A percentile compares a stretch with the other conserved stretches of the same genome.
phyloP scores from a whole-genome alignment of 306 rosid genomes.

The Vigna unguiculata region DNA sequence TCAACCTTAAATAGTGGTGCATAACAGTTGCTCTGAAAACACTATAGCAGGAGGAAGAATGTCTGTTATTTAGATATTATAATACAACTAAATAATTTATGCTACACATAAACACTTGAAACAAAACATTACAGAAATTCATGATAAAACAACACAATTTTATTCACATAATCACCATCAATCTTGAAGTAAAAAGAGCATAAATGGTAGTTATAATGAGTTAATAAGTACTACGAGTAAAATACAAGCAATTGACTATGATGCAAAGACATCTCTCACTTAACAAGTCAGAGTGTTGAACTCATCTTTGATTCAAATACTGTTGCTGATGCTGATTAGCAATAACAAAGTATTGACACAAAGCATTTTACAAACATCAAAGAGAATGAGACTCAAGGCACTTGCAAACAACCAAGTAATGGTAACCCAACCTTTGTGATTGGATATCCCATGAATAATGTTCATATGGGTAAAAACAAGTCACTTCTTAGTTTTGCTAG shows the following conservation, averaged over 20 bases:
- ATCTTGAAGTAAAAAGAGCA: neutral
- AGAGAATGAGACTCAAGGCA: too few relatives aligned
- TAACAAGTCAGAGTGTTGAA: neutral
- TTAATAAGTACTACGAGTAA: neutral
- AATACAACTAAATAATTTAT: neutral
- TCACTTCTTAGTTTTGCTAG: too few relatives aligned
- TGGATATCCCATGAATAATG: too few relatives aligned
- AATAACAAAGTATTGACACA: too few relatives aligned
- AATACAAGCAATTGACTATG: too few relatives aligned
- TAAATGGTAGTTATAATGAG: neutral
- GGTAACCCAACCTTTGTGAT: too few relatives aligned
- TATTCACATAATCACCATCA: neutral
- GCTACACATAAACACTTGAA: neutral
- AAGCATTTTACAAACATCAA: too few relatives aligned
- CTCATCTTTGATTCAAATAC: neutral
- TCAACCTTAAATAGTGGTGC: neutral
- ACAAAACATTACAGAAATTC: neutral
- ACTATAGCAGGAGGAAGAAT: neutral
- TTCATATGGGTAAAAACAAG: too few relatives aligned
- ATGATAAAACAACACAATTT: neutral
- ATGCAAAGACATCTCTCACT: neutral
- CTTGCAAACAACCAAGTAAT: too few relatives aligned
- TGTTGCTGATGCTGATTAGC: too few relatives aligned
- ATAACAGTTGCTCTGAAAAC: slow-evolving; percentile 9
- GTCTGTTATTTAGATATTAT: neutral